Evolutionary conservation across 192 early-diverging fungal genomes (phyloP), one percentile per base, ranked within the genome.

Genomic region (Linnemannia schmuckeri): DNA sequence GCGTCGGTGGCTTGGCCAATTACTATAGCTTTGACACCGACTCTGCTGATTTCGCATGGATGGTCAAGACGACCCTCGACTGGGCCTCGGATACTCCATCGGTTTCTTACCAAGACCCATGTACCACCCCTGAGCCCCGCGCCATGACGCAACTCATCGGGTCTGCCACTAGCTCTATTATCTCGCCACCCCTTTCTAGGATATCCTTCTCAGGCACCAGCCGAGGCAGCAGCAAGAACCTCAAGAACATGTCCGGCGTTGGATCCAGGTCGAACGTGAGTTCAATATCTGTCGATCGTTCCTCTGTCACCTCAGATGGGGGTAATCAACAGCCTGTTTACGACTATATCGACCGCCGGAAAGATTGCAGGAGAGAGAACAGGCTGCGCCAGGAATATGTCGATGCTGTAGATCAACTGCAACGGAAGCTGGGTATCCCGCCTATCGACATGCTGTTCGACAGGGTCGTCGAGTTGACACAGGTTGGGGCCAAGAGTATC

Each of bases 401-500:
- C 2, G 79, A 76, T 8, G 85, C 85, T 12, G 76, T 78, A 0
- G 79, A 80, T 20, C 75, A 77, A 15, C 18, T 87, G 20, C 85
- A 87, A 61, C 75, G 41, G 15, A 77, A 76, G 57, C 44, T 87
- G 5, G 85, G 85, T 0, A 81, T 77, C 49, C 71, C 85, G 22
- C 80, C 85, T 0, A 87, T 87, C n/a, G 76, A 87, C 18, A 52
- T 87, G 24, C n/a, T 91, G n/a, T 85, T 89, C 69, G 89, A 91
- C 42, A 83, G 82, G 49, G 89, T 91, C 0, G 76, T 91, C 4
- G 78, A 84, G 40, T 70, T 91, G 46, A 74, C 79, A 3, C 74
- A 82, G 2, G 76, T 79, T 30, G 82, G 82, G 17, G 85, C 88
- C 46, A 91, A 91, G 72, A 83, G 80, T 49, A 74, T 91, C 10